phyloP scores from a whole-genome alignment of 2,329 filamentous ascomycete species.

The Anthostomella pinea region DNA sequence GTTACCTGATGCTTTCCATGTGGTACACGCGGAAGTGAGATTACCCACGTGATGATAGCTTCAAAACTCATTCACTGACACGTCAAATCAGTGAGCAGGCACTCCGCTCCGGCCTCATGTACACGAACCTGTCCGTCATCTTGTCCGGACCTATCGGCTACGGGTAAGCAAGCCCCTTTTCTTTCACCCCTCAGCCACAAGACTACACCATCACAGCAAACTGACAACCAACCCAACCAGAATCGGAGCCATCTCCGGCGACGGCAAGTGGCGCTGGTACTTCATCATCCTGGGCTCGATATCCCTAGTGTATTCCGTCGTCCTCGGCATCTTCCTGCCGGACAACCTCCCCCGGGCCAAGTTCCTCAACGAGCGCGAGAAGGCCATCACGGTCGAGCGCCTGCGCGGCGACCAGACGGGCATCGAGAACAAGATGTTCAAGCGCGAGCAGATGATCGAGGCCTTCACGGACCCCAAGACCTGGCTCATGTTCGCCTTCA shows the following conservation, averaged over 20 bases:
- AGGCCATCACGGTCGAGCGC: constrained; percentile 46
- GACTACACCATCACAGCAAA: no score
- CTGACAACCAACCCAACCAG: no score
- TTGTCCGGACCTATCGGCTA: constrained; percentile 6
- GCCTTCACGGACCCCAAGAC: constrained; percentile 20
- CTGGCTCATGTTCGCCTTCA: constrained; percentile 19
- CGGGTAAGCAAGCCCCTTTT: no score
- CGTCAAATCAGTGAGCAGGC: constrained; percentile 10
- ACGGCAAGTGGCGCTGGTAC: constrained; percentile 2
- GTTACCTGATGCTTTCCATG: constrained; percentile 8
- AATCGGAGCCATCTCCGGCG: constrained; percentile 1
- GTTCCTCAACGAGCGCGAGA: constrained; percentile 44
- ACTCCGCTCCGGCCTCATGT: constrained; percentile 8
- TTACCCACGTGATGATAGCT: not conserved
- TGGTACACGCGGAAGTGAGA: constrained; percentile 9
- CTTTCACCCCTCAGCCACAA: no score
- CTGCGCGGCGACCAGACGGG: constrained; percentile 51
- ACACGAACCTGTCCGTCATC: constrained; percentile 9
- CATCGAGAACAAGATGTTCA: constrained; percentile 51
- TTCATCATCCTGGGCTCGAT: constrained; percentile 4
- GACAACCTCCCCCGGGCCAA: constrained; percentile 51
- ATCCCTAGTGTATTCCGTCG: constrained; percentile 5
- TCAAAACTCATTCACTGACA: no score
- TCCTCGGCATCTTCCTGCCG: constrained; percentile 50
- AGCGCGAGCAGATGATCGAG: constrained; percentile 22